Evolutionary conservation across 164 flowering plant genomes (phyloP).

Genomic region (Magnolia kwangsiensis): DNA sequence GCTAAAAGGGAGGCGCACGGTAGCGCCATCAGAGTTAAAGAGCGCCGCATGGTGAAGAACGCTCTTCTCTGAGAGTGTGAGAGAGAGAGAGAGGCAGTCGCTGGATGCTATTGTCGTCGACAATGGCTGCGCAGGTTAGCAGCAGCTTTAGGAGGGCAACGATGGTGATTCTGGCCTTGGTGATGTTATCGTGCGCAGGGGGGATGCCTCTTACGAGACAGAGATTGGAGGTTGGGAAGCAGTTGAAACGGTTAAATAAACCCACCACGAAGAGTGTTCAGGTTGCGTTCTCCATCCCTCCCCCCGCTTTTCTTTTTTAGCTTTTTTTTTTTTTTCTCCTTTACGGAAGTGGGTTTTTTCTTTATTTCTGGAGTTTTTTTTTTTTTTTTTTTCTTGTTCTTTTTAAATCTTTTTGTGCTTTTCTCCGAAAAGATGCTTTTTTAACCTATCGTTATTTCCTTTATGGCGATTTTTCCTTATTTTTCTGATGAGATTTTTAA

Average conservation of each 20-base stretch:
- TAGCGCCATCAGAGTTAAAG: slow-evolving; percentile 4
- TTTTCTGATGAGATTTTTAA: not conserved
- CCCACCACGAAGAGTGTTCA: slow-evolving; percentile 61
- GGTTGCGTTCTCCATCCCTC: slow-evolving; percentile 34
- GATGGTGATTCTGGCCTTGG: slow-evolving; percentile 13
- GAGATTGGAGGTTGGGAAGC: slow-evolving; percentile 72
- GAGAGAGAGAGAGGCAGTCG: not conserved
- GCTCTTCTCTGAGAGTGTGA: not conserved
- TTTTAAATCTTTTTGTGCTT: not conserved
- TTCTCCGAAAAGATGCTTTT: not conserved
- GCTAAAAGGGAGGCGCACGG: slow-evolving; percentile 5
- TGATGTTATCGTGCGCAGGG: slow-evolving; percentile 29
- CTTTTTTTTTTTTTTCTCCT: not conserved
- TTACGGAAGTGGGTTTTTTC: not conserved
- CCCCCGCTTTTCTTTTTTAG: not conserved
- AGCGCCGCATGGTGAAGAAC: not conserved
- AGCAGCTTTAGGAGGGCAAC: slow-evolving; percentile 1
- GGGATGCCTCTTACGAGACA: slow-evolving; percentile 35
- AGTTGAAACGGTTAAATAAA: slow-evolving; percentile 78
- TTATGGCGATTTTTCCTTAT: not conserved
- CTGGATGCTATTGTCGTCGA: not conserved
- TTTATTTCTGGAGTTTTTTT: not conserved
- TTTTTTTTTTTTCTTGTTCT: not conserved
- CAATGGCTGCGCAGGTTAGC: slow-evolving; percentile 15
- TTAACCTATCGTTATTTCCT: not conserved